Base-by-base conservation (phyloP, 495 filamentous ascomycete species). In the Copromyces sp. region DNA sequence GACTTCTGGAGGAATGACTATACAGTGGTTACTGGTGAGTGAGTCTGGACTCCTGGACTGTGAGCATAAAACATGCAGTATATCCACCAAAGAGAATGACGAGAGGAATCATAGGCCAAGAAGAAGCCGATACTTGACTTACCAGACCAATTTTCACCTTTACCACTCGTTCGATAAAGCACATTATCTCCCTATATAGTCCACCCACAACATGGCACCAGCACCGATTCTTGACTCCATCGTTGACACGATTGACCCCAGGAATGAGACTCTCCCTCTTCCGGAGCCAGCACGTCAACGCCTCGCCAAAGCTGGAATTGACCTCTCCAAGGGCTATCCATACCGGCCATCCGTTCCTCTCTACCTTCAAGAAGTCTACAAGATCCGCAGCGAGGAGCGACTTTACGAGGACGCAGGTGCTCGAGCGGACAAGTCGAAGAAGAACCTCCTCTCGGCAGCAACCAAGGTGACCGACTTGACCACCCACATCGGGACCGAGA, bases 401-500 rank as follows among this genome's bases (percentile, higher is more conserved):
- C 74, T 76, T 38, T 86, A 91, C 73, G 77, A 86, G 17, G 90
- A 93, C 69, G 85, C 89, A 1, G 90, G 88, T 5, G 84, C 85
- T 4, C 86, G 90, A 37, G 90, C 90, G 17, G 90, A 93, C 74
- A 89, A 88, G 61, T 85, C 85, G 24, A 93, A 92, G 81, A 90
- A 86, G 69, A 86, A 89, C 6, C 78, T 93, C 9, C 73, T 93
- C 5, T 86, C 85, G 0, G 90, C 90, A 0, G 90, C 90, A 0
- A 89, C 87, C 41, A 86, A 91, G 76, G 89, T 92, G 4, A 90
- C 87, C 16, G 82, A 90, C 73, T 79, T 93, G 65, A 92, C 90
- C 3, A 78, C 83, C 24, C 86, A 91, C 75, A 92, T 92, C 77
- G 90, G 91, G 14, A 92, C 90, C 4, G 90, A 93, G 74, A 90